These are phyloP conservation scores for Aphanomyces cochlioides DNA, from an alignment of 352 stramenopile genomes.

Conservation along the genomic window DNA sequence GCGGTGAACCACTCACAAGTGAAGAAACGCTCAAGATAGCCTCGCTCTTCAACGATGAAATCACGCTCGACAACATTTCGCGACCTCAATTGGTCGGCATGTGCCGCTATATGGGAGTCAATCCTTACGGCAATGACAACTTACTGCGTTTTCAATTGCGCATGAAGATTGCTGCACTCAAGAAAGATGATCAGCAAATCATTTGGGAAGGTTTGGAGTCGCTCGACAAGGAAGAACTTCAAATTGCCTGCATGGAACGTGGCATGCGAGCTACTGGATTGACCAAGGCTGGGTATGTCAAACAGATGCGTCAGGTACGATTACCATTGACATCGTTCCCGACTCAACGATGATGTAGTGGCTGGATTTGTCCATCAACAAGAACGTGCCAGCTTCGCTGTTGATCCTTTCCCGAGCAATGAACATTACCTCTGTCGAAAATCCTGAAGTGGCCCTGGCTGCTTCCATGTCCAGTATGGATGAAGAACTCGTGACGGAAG, in stretches of 20 bases:
- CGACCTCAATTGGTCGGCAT: conserved; percentile 95
- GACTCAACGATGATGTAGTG: conserved; percentile 44
- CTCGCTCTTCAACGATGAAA: conserved; percentile 95
- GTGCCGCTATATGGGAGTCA: conserved; percentile 96
- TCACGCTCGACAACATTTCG: conserved; percentile 98
- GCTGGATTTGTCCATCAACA: conserved; percentile 97
- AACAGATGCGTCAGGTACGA: conserved; percentile 87
- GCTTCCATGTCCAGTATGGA: conserved; percentile 87
- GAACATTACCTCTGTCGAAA: conserved; percentile 88
- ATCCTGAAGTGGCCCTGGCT: conserved; percentile 77
- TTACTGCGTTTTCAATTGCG: conserved; percentile 95
- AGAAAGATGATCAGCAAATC: conserved; percentile 98
- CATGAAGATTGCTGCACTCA: conserved; percentile 90
- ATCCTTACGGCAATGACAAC: conserved; percentile 95
- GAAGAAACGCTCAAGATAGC: conserved; percentile 88
- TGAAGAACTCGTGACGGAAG: conserved; percentile 82
- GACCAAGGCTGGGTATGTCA: conserved; percentile 94
- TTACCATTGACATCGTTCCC: background rate
- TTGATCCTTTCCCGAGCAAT: conserved; percentile 98
- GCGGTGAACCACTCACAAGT: conserved; percentile 64
- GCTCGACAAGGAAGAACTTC: conserved; percentile 97
- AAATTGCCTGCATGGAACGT: conserved; percentile 94
- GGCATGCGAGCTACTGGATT: conserved; percentile 96
- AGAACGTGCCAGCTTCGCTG: conserved; percentile 97
- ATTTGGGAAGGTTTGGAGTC: conserved; percentile 98